Percentiles rank a stretch among this genome's conserved stretches.
phyloP scores from a whole-genome alignment of 306 rosid species.

The Cicer cuneatum region DNA sequence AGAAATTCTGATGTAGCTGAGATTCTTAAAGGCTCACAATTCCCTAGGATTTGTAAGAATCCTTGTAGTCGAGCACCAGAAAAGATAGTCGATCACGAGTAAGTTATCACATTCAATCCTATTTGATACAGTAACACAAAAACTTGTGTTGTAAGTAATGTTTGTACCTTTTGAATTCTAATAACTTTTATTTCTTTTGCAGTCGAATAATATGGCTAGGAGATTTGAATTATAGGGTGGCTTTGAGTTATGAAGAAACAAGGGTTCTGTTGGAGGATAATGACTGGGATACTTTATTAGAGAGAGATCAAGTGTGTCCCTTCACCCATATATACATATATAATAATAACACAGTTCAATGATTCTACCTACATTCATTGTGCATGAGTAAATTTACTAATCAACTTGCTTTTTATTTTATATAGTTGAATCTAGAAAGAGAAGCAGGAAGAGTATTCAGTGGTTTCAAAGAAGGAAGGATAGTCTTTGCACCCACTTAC shows the following conservation, averaged over 20 bases:
- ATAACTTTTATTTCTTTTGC: conserved; percentile 31
- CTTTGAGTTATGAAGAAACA: conserved; percentile 86
- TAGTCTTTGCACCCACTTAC: conserved; percentile 82
- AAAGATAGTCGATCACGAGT: conserved; percentile 85
- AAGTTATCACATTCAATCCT: conserved; percentile 27
- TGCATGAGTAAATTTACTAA: conserved; percentile 1
- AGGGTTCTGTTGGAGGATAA: conserved; percentile 70
- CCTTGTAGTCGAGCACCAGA: conserved; percentile 68
- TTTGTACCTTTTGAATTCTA: conserved; percentile 1
- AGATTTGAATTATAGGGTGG: conserved; percentile 86
- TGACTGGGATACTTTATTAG: conserved; percentile 82
- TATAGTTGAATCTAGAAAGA: conserved; percentile 79
- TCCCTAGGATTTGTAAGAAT: conserved; percentile 76
- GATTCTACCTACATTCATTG: not conserved
- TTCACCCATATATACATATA: not conserved
- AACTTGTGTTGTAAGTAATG: too few species aligned
- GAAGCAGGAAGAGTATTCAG: conserved; percentile 76
- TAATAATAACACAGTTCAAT: not conserved
- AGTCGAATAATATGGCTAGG: conserved; percentile 95
- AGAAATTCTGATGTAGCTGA: conserved; percentile 86
- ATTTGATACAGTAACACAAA: too few species aligned
- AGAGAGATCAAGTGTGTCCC: conserved; percentile 76
- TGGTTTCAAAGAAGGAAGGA: conserved; percentile 74
- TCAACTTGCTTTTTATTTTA: not conserved
- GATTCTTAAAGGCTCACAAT: conserved; percentile 75